Evolutionary conservation across 116 monocot species (phyloP), one percentile per base, ranked within the genome.

Genomic region (Posidonia oceanica): DNA sequence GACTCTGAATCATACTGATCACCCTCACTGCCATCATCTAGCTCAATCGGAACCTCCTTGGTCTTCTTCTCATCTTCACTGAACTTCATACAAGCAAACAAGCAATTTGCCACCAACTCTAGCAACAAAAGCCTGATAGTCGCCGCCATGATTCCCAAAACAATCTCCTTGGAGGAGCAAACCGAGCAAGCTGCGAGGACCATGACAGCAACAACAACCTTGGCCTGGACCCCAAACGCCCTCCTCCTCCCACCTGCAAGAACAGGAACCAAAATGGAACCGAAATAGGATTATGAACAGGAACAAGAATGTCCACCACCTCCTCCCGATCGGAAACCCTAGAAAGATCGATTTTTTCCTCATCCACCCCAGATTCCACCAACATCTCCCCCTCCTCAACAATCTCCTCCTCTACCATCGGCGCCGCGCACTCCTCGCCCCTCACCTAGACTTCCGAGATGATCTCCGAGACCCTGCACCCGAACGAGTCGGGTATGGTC

Each of bases 51-150:
- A 22, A 12, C 51, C 52, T 52, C 18, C 52, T 52, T 23, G 18
- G 21, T 29, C 52, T 67, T 36, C 23, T 67, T 51, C 52, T 55
- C 39, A 29, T 54, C 29, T 15, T 7, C 11, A 42, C 61, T 37
- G 57, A 53, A 69, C 55, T 36, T 70, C 79, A 65, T 38, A 41
- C 68, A 39, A 14, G 29, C 14, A 10, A 70, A 36, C 39, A 70
- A 36, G 23, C 52, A 55, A 18, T 37, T 17, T 48, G 80, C 71
- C 3, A 61, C 21, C 17, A 44, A 38, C 41, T 83, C 85, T 52
- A 84, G 66, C 14, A 78, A 17, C 53, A 77, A 67, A 3, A 85
- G 61, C 5, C 39, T 60, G 14, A 86, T 78, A 3, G 90, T 73
- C 22, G 73, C 73, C 38, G 75, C 12, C 36, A 75, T 82, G 71